Percentiles rank a stretch among this genome's conserved stretches.
These are phyloP conservation scores for Rhynchospora pubera DNA, from an alignment of 176 grass and related monocot genomes.

Conservation along the genomic window DNA sequence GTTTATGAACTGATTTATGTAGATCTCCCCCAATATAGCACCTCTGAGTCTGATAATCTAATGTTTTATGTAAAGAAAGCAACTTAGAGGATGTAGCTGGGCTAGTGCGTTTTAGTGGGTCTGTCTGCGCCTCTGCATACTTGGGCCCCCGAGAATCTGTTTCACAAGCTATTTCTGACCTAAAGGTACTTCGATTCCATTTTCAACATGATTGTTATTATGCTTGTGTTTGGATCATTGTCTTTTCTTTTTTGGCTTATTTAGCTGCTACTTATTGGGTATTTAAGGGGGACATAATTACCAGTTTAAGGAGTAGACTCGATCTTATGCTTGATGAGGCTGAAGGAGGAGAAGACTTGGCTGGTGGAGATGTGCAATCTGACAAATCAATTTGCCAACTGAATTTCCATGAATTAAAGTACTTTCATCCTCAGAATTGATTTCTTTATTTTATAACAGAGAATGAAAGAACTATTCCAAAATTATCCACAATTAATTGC, in stretches of 20 bases:
- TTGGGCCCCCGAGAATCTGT: constrained; percentile 71
- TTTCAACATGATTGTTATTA: not conserved
- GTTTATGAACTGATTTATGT: not conserved
- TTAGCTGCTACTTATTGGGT: not conserved
- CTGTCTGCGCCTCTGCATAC: constrained; percentile 58
- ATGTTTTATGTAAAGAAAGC: constrained; percentile 50
- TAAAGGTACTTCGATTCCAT: constrained; percentile 50
- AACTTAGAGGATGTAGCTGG: constrained; percentile 69
- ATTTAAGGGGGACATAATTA: constrained; percentile 58
- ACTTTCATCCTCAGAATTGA: not conserved
- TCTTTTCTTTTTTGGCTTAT: not conserved
- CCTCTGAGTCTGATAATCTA: constrained; percentile 25
- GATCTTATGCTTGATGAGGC: constrained; percentile 70
- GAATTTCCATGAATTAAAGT: constrained; percentile 68
- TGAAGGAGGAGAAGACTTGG: constrained; percentile 35
- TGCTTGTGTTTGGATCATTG: not conserved
- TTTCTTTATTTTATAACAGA: constrained; percentile 17
- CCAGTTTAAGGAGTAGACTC: constrained; percentile 68
- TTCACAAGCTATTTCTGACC: constrained; percentile 81
- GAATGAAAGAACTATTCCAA: not conserved
- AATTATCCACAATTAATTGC: not conserved
- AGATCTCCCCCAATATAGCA: constrained; percentile 1
- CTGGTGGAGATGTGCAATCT: constrained; percentile 23
- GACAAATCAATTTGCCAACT: constrained; percentile 45
- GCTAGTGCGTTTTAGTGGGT: constrained; percentile 60